Evolutionary conservation across 768 basidiomycete genomes (phyloP).

Genomic region (Suillus clintonianus): DNA sequence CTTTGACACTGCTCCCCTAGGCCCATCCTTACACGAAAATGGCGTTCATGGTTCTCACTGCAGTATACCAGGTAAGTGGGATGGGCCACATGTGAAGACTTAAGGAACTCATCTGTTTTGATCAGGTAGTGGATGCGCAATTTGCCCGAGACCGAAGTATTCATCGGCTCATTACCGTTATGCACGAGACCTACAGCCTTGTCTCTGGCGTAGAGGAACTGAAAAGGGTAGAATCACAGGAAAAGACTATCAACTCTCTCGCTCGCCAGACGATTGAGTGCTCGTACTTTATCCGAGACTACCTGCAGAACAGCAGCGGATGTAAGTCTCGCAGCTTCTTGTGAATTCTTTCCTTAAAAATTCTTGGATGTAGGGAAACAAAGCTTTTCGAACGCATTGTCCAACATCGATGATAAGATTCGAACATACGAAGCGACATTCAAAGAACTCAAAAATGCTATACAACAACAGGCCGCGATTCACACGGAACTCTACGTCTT

Average conservation of each 20-base stretch:
- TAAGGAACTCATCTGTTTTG: not conserved
- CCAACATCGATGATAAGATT: constrained; percentile 3
- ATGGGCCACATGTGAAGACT: no score
- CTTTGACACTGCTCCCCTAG: constrained; percentile 1
- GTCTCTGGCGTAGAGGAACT: constrained; percentile 8
- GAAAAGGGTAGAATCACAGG: constrained; percentile 5
- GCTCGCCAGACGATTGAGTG: constrained; percentile 29
- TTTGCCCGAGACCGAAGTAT: constrained; percentile 3
- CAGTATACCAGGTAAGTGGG: constrained; percentile 3
- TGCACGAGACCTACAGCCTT: constrained; percentile 11
- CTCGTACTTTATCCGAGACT: constrained; percentile 30
- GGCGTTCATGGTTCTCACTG: constrained; percentile 5
- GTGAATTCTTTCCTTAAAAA: not conserved
- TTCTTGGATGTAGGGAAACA: not conserved
- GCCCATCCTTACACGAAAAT: constrained; percentile 16
- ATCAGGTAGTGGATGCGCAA: constrained; percentile 7
- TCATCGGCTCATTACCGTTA: constrained; percentile 3
- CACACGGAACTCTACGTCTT: not conserved
- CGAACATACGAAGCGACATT: constrained; percentile 1
- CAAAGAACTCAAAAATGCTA: not conserved
- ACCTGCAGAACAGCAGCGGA: constrained; percentile 19
- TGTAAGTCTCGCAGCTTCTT: constrained; percentile 13
- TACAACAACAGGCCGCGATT: constrained; percentile 3
- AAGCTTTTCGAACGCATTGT: not conserved
- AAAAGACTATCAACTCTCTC: constrained; percentile 11